Base-by-base conservation (phyloP, 2,329 filamentous ascomycete species). In the Colletotrichum sp. region DNA sequence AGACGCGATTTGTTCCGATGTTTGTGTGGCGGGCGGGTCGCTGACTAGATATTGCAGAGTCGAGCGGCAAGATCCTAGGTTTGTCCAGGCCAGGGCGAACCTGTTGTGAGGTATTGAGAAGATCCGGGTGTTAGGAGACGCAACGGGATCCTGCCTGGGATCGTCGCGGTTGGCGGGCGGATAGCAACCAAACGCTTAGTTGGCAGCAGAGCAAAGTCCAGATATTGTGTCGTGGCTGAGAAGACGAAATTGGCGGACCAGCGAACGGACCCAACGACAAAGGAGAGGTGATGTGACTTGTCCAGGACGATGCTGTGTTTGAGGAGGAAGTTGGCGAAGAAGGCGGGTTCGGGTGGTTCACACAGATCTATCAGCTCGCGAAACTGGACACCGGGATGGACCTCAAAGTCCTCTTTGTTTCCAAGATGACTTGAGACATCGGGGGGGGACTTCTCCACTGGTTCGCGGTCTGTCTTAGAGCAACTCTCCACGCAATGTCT, bases 381-480 rank as follows among this genome's bases (percentile, higher is more conserved):
- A 69, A 54, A 70, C 61, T 66, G 57, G 67, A 70, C 63, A 63
- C 67, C 71, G 64, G 67, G 69, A 70, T 76, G 76, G 75, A 77
- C 76, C 75, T 77, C 77, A 77, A 77, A 75, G 76, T 78, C 77
- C 78, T 79, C 77, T 80, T 81, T 82, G 80, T 79, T 78, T 78
- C 77, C 70, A 74, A 76, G 75, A 77, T 73, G 70, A 76, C 76
- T 76, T 81, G 78, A 82, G 81, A 83, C 82, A 82, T 79, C 71
- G 76, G 78, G 70, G 74, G 70, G 70, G 69, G 65, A 66, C 77
- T 77, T 78, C 70, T 78, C 76, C 78, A 78, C 76, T 79, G 70
- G 75, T 76, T 74, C 76, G 72, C 55, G 67, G 66, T 70, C 55
- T 65, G 74, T 69, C 71, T 67, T 74, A 62, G 63, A 65, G 63